These are phyloP conservation scores for Neoarthrinium moseri DNA, from an alignment of 2,329 filamentous ascomycete genomes.

Conservation along the genomic window DNA sequence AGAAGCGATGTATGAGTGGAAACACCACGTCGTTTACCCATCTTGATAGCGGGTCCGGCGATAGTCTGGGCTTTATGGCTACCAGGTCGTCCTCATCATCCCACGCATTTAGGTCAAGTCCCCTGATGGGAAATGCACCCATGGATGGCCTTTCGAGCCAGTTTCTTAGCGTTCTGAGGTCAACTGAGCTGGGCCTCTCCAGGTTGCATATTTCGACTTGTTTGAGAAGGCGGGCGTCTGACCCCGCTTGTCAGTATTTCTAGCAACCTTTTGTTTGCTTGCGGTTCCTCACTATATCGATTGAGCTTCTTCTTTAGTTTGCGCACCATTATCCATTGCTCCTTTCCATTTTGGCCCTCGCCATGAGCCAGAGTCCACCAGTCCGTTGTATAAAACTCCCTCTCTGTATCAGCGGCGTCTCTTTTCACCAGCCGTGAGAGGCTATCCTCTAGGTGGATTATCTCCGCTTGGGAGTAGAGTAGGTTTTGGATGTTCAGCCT, in stretches of 20 bases:
- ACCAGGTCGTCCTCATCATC: slow-evolving; percentile 18
- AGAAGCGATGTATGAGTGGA: slow-evolving; percentile 16
- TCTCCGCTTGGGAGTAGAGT: slow-evolving; percentile 28
- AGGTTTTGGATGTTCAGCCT: slow-evolving; percentile 23
- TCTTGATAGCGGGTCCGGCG: slow-evolving; percentile 14
- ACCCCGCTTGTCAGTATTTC: not conserved
- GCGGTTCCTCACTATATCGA: slow-evolving; percentile 18
- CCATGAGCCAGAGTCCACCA: slow-evolving; percentile 19
- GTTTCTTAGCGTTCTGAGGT: slow-evolving; percentile 11
- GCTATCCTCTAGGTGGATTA: slow-evolving; percentile 21
- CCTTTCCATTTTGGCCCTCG: slow-evolving; percentile 10
- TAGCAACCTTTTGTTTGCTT: not conserved
- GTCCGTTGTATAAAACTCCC: slow-evolving; percentile 11
- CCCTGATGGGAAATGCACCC: slow-evolving; percentile 19
- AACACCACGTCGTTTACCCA: slow-evolving; percentile 17
- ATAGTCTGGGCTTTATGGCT: slow-evolving; percentile 15
- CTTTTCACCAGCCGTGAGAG: slow-evolving; percentile 7
- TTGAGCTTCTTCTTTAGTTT: slow-evolving; percentile 17
- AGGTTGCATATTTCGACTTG: slow-evolving; percentile 9
- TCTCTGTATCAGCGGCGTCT: not conserved
- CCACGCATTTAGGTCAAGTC: slow-evolving; percentile 19
- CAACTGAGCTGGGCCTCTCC: slow-evolving; percentile 1
- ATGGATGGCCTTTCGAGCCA: slow-evolving; percentile 20
- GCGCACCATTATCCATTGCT: slow-evolving; percentile 19
- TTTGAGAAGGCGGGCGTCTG: slow-evolving; percentile 12